Evolutionary conservation across 345 rosid genomes (phyloP).

Genomic region (Eucalyptus curtisii): DNA sequence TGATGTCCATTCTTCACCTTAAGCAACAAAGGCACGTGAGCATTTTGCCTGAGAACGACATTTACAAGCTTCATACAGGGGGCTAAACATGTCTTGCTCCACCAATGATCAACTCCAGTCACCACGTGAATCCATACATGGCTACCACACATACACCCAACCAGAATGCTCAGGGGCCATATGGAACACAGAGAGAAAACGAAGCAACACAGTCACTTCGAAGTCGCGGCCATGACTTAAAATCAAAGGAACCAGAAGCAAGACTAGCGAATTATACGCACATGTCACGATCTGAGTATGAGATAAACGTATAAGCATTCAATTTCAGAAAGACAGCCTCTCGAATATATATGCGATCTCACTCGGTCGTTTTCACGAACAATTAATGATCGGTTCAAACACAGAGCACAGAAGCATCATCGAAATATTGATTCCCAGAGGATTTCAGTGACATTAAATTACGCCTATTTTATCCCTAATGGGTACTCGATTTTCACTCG

Average conservation of each 20-base stretch:
- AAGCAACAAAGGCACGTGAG: not conserved
- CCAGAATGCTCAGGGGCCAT: fast-evolving
- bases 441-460: not conserved
- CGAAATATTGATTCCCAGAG: fast-evolving
- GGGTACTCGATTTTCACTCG: fast-evolving
- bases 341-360: not conserved
- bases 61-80: not conserved
- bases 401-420: not conserved
- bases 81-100: not conserved
- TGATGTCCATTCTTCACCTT: not conserved
- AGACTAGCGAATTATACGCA: not conserved
- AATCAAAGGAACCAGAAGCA: not conserved
- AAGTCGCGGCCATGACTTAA: fast-evolving
- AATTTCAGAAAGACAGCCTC: not conserved
- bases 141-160: not conserved
- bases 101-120: not conserved
- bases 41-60: fast-evolving
- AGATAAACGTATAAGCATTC: not conserved
- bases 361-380: not conserved
- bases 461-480: too few relatives aligned
- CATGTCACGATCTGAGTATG: not conserved
- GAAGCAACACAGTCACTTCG: not conserved
- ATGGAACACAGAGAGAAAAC: not conserved
- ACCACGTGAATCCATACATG: not conserved
- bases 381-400: not conserved